Conservation (phyloP, 768 basidiomycete species). For the Naganishia antarctica region DNA sequence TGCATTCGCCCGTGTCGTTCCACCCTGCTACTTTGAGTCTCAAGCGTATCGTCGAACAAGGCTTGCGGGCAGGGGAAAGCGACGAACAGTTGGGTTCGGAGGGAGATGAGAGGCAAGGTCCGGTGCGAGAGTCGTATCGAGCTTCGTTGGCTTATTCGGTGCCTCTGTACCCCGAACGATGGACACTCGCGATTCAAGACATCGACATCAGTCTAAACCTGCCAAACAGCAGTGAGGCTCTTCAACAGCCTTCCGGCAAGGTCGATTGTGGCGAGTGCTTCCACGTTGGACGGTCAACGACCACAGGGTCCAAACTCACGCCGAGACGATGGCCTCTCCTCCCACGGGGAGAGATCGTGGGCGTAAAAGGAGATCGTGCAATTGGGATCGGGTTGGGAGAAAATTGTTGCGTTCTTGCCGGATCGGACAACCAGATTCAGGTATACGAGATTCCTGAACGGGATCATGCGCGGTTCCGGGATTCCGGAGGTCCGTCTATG, state of each 20-base stretch:
- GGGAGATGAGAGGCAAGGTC: neutral
- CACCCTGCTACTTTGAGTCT: slow-evolving; percentile 39
- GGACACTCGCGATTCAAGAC: slow-evolving; percentile 48
- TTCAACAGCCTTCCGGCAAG: neutral
- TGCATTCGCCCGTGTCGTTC: slow-evolving; percentile 45
- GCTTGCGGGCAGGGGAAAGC: neutral
- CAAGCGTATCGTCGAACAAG: neutral
- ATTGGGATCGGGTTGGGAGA: slow-evolving; percentile 43
- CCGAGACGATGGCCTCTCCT: slow-evolving; percentile 11
- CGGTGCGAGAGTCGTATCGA: slow-evolving; percentile 24
- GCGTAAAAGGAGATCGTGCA: slow-evolving; percentile 39
- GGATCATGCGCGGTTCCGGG: neutral
- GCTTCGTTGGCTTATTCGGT: slow-evolving; percentile 44
- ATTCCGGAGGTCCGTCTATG: neutral
- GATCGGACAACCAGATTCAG: slow-evolving; percentile 46
- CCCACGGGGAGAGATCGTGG: slow-evolving; percentile 34
- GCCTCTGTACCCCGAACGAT: slow-evolving; percentile 45
- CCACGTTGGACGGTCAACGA: neutral
- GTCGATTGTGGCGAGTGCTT: slow-evolving; percentile 29
- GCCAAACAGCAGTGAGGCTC: neutral
- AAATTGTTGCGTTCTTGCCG: slow-evolving; percentile 45
- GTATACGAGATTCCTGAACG: slow-evolving; percentile 38
- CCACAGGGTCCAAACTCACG: neutral
- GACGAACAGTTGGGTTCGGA: too few relatives aligned
- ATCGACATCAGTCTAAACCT: slow-evolving; percentile 32